Evolutionary conservation across 441 rosid genomes (phyloP).

Genomic region (Syzygium syzygioides): DNA sequence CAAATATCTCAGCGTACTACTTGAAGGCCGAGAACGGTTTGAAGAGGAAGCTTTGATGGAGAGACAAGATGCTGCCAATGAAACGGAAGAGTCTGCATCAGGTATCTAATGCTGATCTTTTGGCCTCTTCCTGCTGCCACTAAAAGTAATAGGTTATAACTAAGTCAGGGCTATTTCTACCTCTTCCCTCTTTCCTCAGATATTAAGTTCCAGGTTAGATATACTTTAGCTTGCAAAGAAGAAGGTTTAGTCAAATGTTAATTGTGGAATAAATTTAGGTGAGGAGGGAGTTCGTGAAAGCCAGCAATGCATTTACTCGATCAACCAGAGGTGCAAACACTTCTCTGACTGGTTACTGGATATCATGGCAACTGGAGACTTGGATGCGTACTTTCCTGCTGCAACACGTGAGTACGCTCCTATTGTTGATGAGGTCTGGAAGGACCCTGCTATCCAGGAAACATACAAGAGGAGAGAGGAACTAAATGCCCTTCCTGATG

Average conservation of each 20-base stretch:
- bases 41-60: constrained; percentile 79
- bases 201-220: background rate
- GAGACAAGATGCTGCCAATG: constrained; percentile 33
- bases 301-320: constrained; percentile 56
- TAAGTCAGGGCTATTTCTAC: background rate
- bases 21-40: constrained; percentile 96
- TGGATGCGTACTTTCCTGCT: constrained; percentile 98
- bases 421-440: constrained; percentile 96
- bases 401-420: constrained; percentile 99
- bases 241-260: background rate
- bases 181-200: background rate
- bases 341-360: constrained; percentile 99
- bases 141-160: background rate
- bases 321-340: constrained; percentile 94
- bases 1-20: constrained; percentile 87
- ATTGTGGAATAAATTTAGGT: background rate
- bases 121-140: background rate
- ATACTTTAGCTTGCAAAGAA: background rate
- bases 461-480: constrained; percentile 83
- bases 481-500: constrained; percentile 97
- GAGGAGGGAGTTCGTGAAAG: background rate
- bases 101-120: background rate
- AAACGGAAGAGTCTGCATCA: constrained; percentile 25
- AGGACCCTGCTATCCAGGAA: constrained; percentile 90
- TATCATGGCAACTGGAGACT: constrained; percentile 95